Percentiles rank a stretch among this genome's conserved stretches.
Conservation (phyloP, 164 flowering plant species). For the Macadamia tetraphylla region DNA sequence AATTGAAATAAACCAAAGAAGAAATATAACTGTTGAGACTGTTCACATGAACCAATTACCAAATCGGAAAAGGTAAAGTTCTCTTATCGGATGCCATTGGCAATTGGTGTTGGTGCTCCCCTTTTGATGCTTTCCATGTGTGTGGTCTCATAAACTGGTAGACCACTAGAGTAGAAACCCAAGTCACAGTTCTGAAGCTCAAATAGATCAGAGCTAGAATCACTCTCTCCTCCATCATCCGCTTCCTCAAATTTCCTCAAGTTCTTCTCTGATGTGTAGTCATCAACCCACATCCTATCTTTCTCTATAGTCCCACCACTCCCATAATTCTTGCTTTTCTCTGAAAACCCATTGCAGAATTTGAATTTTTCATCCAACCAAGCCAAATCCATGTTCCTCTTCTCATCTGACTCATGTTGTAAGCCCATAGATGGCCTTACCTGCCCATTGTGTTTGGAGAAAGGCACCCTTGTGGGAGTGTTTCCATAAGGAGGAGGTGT, state of each 20-base stretch:
- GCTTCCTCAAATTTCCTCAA: slow-evolving; percentile 20
- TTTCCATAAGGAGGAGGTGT: slow-evolving; percentile 51
- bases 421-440: slow-evolving; percentile 13
- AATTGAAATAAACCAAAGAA: too few species aligned
- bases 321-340: slow-evolving; percentile 18
- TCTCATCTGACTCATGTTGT: slow-evolving; percentile 17
- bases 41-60: too few species aligned
- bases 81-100: slow-evolving; percentile 13
- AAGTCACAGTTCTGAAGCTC: slow-evolving; percentile 73
- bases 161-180: slow-evolving; percentile 48
- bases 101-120: slow-evolving; percentile 31
- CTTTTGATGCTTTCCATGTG: slow-evolving; percentile 58
- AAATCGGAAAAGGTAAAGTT: too few species aligned
- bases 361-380: slow-evolving; percentile 4
- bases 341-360: slow-evolving; percentile 23
- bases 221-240: slow-evolving; percentile 74
- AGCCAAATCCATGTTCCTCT: too few species aligned
- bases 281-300: slow-evolving; percentile 26
- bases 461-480: slow-evolving; percentile 33
- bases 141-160: slow-evolving; percentile 87
- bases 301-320: slow-evolving; percentile 16
- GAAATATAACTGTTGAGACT: too few species aligned
- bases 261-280: slow-evolving; percentile 21
- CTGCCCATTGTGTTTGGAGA: slow-evolving; percentile 20
- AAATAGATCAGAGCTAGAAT: slow-evolving; percentile 93